These are phyloP conservation scores for Kalanchoe fedtschenkoi DNA, from an alignment of 164 flowering plant genomes.

Conservation along the genomic window DNA sequence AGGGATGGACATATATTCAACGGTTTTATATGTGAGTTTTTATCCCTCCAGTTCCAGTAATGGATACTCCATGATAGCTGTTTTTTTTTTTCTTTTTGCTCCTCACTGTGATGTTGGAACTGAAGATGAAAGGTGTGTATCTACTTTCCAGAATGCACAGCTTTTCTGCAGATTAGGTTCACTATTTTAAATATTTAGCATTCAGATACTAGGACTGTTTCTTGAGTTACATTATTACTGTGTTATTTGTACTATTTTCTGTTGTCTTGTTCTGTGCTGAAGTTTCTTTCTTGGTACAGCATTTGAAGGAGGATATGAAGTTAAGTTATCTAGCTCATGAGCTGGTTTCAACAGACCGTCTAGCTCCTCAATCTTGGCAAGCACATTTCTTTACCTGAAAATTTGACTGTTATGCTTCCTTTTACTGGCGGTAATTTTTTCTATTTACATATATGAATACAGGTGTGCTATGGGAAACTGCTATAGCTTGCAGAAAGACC, in stretches of 20 bases:
- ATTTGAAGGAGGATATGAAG: constrained; percentile 97
- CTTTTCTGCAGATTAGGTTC: background rate
- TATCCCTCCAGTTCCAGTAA: background rate
- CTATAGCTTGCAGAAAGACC: constrained; percentile 96
- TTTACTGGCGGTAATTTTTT: background rate
- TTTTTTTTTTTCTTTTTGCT: too few species aligned
- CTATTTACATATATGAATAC: constrained; percentile 15
- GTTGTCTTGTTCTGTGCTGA: constrained; percentile 5
- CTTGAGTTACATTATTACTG: background rate
- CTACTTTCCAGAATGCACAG: background rate
- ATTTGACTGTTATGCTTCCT: background rate
- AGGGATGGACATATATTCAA: constrained; percentile 94
- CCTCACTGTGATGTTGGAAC: background rate
- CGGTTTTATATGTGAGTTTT: constrained; percentile 83
- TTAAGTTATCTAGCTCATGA: constrained; percentile 93
- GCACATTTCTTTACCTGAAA: constrained; percentile 2
- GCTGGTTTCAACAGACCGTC: constrained; percentile 77
- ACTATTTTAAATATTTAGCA: background rate
- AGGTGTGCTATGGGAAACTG: constrained; percentile 99
- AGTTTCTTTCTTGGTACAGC: constrained; percentile 32
- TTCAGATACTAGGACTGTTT: too few species aligned
- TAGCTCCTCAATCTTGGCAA: constrained; percentile 98
- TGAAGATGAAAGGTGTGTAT: background rate
- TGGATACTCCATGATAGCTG: background rate
- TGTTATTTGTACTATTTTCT: constrained; percentile 4